Base-by-base conservation (phyloP, 139 green algal genomes). In the Monoraphidium neglectum region DNA sequence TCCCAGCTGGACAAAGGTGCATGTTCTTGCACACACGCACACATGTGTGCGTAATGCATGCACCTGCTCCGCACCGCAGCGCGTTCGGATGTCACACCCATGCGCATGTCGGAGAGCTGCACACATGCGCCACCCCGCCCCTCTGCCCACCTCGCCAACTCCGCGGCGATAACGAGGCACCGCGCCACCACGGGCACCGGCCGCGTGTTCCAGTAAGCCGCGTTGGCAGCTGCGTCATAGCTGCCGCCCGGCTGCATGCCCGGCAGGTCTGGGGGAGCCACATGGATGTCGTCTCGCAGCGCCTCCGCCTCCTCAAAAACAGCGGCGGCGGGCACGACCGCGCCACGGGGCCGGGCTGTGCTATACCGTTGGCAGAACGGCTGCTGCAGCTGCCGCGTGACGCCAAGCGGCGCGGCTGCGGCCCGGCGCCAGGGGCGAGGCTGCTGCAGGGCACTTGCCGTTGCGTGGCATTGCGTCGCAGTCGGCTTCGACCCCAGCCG, bases 161-260 rank as follows among this genome's bases (percentile, higher is more conserved):
- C 47, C 4, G 37, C n/a, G 1, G 36, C 74, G 28, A 93, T 84
- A 43, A 87, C 66, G 0, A 88, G 21, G 2, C 59, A 43, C 16
- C 87, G 83, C 36, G 75, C 76, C 3, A 69, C 38, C 16, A 90
- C 83, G 15, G 83, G 56, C 36, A 90, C 83, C 2, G 87, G 87
- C 23, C 87, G 77, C 12, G 68, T 86, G 38, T 63, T 43, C 84
- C 82, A 87, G 71, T 83, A 87, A 2, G 35, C 66, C 71, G 35
- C 72, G 63, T 86, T 86, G n/a, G 26, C 43, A 33, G 62, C 66
- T 43, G 67, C 49, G 38, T 77, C 59, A 61, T 82, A 82, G 54
- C 43, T 78, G 5, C 54, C 56, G 30, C 72, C 26, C 13, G 60
- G 38, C 51, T 60, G 38, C 32, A 70, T 43, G 40, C 40, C 46